phyloP scores from a whole-genome alignment of 2,329 filamentous ascomycete species.

The Pseudocercospora musae region DNA sequence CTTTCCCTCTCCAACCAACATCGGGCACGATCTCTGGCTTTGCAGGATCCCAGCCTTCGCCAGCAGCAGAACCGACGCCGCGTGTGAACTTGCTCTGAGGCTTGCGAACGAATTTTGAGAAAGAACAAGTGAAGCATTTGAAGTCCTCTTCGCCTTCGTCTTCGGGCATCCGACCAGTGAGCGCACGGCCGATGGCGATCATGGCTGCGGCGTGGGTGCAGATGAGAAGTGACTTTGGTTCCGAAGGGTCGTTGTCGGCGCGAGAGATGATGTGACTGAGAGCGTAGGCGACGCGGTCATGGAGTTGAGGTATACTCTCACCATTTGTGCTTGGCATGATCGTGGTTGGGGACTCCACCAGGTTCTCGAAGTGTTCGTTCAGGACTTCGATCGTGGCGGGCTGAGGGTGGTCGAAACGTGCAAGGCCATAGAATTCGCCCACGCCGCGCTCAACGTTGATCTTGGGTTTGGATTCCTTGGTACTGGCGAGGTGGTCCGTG shows the following conservation, averaged over 20 bases:
- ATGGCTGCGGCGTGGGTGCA: constrained; percentile 88
- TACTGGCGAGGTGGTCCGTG: constrained; percentile 47
- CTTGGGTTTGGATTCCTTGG: constrained; percentile 14
- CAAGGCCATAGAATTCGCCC: constrained; percentile 87
- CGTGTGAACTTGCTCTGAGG: constrained; percentile 17
- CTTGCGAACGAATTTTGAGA: constrained; percentile 62
- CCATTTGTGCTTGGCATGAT: constrained; percentile 66
- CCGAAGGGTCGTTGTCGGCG: constrained; percentile 65
- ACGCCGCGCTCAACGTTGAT: constrained; percentile 43
- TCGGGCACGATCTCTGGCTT: constrained; percentile 39
- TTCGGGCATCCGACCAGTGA: constrained; percentile 75
- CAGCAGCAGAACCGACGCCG: constrained; percentile 5
- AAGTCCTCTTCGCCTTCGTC: constrained; percentile 75
- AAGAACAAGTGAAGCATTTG: constrained; percentile 74
- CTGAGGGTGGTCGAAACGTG: constrained; percentile 78
- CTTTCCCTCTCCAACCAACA: constrained; percentile 58
- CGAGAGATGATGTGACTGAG: constrained; percentile 67
- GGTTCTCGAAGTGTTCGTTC: constrained; percentile 62
- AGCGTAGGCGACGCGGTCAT: constrained; percentile 71
- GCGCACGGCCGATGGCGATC: constrained; percentile 76
- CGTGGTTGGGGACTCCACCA: constrained; percentile 45
- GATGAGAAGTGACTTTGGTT: constrained; percentile 66
- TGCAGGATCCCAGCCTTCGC: constrained; percentile 28
- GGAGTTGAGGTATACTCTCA: constrained; percentile 75
- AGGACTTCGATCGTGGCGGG: constrained; percentile 66